These are phyloP conservation scores for Trifolium fragiferum DNA, from an alignment of 306 rosid genomes.

Conservation along the genomic window DNA sequence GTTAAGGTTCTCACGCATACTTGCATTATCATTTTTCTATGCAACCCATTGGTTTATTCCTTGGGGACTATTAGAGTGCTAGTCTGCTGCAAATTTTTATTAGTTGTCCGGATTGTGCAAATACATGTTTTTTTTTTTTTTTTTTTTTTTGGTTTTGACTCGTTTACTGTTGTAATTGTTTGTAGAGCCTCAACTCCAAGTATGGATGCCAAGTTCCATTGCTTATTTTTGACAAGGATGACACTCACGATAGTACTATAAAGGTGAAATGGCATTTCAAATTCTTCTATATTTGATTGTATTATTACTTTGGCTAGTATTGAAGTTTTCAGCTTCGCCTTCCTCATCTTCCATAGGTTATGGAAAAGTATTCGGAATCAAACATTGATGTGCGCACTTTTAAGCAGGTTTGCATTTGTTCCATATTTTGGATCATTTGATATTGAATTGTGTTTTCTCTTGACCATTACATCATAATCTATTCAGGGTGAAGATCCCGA, in stretches of 20 bases:
- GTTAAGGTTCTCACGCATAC: slow-evolving; percentile 14
- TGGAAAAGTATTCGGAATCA: slow-evolving; percentile 58
- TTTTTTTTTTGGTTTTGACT: slow-evolving; percentile 28
- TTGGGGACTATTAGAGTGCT: not conserved
- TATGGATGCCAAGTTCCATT: slow-evolving; percentile 68
- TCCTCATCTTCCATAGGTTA: slow-evolving; percentile 45
- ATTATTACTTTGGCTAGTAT: slow-evolving; percentile 26
- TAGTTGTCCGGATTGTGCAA: slow-evolving; percentile 20
- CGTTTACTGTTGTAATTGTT: slow-evolving; percentile 30
- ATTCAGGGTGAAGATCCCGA: slow-evolving; percentile 48
- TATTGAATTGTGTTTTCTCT: slow-evolving; percentile 38
- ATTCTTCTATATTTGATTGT: slow-evolving; percentile 26
- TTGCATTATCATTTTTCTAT: not conserved
- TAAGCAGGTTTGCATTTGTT: slow-evolving; percentile 52
- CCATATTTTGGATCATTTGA: slow-evolving; percentile 23
- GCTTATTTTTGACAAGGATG: slow-evolving; percentile 56
- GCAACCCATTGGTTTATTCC: not conserved
- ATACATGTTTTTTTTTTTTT: slow-evolving; percentile 8
- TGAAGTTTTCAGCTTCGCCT: slow-evolving; percentile 37
- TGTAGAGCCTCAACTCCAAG: slow-evolving; percentile 63
- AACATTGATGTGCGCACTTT: slow-evolving; percentile 55
- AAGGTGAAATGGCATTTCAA: slow-evolving; percentile 56
- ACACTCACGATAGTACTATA: slow-evolving; percentile 53
- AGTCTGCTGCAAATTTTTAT: not conserved
- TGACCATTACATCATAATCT: slow-evolving; percentile 12